Base-by-base conservation (phyloP, 306 rosid species). In the Cyclanthera cordifolia region DNA sequence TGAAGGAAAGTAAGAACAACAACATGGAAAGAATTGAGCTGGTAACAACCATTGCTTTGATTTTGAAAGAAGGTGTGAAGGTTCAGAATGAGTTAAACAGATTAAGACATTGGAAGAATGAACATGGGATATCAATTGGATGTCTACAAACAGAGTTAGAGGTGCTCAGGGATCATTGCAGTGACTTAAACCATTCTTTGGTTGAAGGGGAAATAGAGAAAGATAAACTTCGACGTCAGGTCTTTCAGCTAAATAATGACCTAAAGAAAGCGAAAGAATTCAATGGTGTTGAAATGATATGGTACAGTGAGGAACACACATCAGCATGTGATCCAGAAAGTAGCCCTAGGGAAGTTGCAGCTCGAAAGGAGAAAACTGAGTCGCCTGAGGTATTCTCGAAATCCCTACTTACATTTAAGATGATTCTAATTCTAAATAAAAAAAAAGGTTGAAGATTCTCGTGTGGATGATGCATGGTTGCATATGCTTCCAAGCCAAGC, bases 141-240 rank as follows among this genome's bases (percentile, higher is more conserved):
- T 47, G 19, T 53, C 76, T 87, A 74, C 78, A 80, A 67, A 81
- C 82, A 4, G 96, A 90, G 80, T 70, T 84, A 72, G 88, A 87
- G 50, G 77, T 76, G 34, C 76, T 82, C 65, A 90, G 76, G 81
- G 73, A 79, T 80, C 88, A 86, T 56, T 87, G 68, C 70, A 67
- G 57, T 70, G 83, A 81, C 81, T 74, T 89, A 70, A 86, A 80
- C 65, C 73, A 67, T 68, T 76, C 88, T 37, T 65, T 84, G 68
- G 72, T 57, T 1, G 85, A 87, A 77, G 95, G 90, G 20, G 95
- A 84, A 73, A 78, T 67, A 37, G 98, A 87, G 88, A 93, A 84
- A 73, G 91, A 77, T 75, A 83, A 85, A 67, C 84, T 94, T 32
- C 79, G 79, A 70, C 84, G 78, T 69, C 95, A 88, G 80, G 78